Base-by-base conservation (phyloP, 108 stramenopile species). In the Pinguiococcus pyrenoidosus region DNA sequence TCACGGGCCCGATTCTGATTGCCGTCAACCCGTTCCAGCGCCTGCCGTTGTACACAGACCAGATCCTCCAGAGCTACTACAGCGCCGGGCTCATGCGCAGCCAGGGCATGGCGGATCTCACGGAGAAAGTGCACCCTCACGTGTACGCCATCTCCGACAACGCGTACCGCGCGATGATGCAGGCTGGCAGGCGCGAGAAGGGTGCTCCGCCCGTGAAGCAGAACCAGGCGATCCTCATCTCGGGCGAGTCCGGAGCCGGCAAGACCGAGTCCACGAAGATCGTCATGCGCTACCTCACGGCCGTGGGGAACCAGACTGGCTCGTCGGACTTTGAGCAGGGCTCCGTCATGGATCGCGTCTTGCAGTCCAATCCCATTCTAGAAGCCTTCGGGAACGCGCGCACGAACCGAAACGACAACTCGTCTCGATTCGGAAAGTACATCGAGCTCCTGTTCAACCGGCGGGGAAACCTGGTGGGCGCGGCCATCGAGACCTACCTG, bases 211-310 rank as follows among this genome's bases (percentile, higher is more conserved):
- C n/a, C n/a, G n/a, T n/a, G n/a, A n/a, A n/a, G n/a, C 3, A 46
- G 68, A 81, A 89, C 41, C 92, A 91, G 63, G 71, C 74, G 33
- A 89, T 95, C 40, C 71, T 95, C n/a, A 87, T 94, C 4, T 72
- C 68, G 0, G 92, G 89, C 34, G 95, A 96, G 68, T 68, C 63
- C 44, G 95, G 95, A 9, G 86, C 95, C 14, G 91, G 89, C 18
- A 96, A 94, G 48, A 96, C 92, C 4, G 95, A 93, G 17, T 87
- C 88, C 13, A 91, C 95, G 18, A 96, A 96, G 46, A 73, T 91
- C 37, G 78, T 96, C 32, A 88, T 96, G 95, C 37, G 4, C 10
- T 60, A 61, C 37, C 23, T 61, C 32, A 67, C 66, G 14, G 45
- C 66, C 12, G 66, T 65, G 46, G 58, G 62, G 18, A 62, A 46